These are phyloP conservation scores for Ogataea saltuana DNA, from an alignment of 805 yeast species.

Conservation along the genomic window DNA sequence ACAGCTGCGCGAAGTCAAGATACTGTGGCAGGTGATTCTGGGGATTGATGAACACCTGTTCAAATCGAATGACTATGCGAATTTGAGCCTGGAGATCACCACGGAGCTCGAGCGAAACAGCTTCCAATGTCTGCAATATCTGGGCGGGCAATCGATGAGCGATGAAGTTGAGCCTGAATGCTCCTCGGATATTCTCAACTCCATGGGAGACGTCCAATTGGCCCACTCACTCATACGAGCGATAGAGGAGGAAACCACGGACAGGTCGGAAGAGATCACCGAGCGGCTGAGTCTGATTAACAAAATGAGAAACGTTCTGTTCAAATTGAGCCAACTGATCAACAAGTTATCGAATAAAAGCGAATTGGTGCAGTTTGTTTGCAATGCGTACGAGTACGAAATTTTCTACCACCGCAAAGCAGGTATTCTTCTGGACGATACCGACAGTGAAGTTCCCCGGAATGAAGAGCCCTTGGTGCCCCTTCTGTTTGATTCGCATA, in stretches of 20 bases:
- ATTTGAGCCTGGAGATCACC: constrained; percentile 18
- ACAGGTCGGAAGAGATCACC: constrained; percentile 19
- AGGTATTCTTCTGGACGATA: constrained; percentile 21
- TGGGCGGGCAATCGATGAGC: background rate
- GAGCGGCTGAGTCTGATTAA: constrained; percentile 22
- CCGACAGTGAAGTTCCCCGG: constrained; percentile 14
- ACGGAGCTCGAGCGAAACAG: constrained; percentile 14
- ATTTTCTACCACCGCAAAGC: constrained; percentile 20
- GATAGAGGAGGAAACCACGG: constrained; percentile 24
- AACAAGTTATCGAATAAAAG: constrained; percentile 13
- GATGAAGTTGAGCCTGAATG: background rate
- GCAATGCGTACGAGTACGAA: constrained; percentile 20
- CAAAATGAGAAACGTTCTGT: constrained; percentile 23
- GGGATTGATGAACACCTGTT: constrained; percentile 27
- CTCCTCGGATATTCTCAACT: constrained; percentile 6
- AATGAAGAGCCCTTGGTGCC: constrained; percentile 18
- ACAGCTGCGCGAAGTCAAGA: constrained; percentile 20
- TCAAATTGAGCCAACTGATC: constrained; percentile 13
- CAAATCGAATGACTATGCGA: constrained; percentile 17
- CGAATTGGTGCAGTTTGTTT: constrained; percentile 12
- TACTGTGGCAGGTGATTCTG: constrained; percentile 29
- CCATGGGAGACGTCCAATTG: constrained; percentile 18
- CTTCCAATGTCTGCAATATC: constrained; percentile 20
- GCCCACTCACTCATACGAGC: constrained; percentile 16
- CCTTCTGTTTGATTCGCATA: constrained; percentile 19